Base-by-base conservation (phyloP, 116 monocot genomes). In the Cymodocea nodosa region DNA sequence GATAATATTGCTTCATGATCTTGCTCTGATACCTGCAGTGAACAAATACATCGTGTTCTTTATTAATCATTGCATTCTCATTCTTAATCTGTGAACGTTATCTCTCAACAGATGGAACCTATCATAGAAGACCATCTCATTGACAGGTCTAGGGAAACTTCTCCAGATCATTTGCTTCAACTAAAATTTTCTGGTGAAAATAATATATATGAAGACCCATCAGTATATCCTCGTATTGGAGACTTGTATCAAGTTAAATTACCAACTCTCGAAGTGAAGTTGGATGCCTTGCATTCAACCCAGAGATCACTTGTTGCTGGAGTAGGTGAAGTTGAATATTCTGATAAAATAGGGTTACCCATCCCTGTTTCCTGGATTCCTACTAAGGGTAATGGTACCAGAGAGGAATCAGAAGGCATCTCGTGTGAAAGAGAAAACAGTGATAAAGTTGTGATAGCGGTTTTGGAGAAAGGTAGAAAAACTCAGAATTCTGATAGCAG, bases 191-290 rank as follows among this genome's bases (percentile, higher is more conserved):
- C 56, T 56, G 36, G 4, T 56, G 84, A 30, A 1, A 3, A 30
- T 30, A 30, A 30, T 30, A 30, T 30, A 30, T 30, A 30, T 30
- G 30, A 78, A 60, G 79, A 89, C 3, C 62, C 84, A 62, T 68
- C 48, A 22, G 20, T 82, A 22, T 50, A 17, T 75, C 90, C 94
- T 70, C 86, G 82, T 25, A 59, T 89, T 50, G 94, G 94, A 76
- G 73, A 86, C n/a, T 75, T 84, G 36, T 87, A 86, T 71, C 94
- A 94, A 66, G 94, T 78, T 54, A 72, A 68, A 74, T 66, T 95
- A 40, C 95, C 90, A 65, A 22, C 57, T 16, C 30, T 79, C 12
- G 34, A 56, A 51, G 19, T 71, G 59, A 69, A 78, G 75, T 23
- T 50, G 17, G 70, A 83, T 56, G 20, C 14, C 9, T 22, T 69